A percentile compares a stretch with the other conserved stretches of the same genome.
These are phyloP conservation scores for Physocladia obscura DNA, from an alignment of 192 early-diverging fungal species.

Conservation along the genomic window DNA sequence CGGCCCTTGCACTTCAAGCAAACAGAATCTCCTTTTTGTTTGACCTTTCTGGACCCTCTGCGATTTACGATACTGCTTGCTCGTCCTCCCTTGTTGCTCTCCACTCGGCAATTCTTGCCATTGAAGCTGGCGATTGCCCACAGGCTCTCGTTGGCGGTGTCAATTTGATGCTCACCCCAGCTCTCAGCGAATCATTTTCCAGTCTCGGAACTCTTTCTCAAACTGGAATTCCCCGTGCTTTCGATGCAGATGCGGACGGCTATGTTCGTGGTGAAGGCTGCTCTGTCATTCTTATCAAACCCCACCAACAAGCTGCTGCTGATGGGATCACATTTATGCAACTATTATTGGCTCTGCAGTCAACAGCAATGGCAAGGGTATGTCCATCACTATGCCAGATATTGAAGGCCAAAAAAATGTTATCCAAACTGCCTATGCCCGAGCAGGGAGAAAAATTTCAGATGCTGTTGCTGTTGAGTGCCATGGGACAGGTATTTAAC, in stretches of 20 bases:
- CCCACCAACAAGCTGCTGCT: constrained; percentile 26
- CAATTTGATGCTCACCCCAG: constrained; percentile 18
- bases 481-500: constrained; percentile 39
- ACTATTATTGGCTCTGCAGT: constrained; percentile 31
- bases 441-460: constrained; percentile 15
- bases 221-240: constrained; percentile 31
- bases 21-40: constrained; percentile 37
- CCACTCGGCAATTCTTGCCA: constrained; percentile 32
- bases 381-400: constrained; percentile 39
- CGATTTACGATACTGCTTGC: constrained; percentile 37
- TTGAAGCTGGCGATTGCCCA: constrained; percentile 32
- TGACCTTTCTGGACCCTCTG: constrained; percentile 29
- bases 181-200: constrained; percentile 19
- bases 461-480: constrained; percentile 37
- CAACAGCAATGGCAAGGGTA: constrained; percentile 37
- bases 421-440: constrained; percentile 25
- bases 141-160: constrained; percentile 37
- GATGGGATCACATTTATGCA: constrained; percentile 38
- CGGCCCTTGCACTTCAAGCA: constrained; percentile 16
- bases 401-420: constrained; percentile 17
- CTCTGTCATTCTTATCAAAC: constrained; percentile 34
- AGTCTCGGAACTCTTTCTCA: constrained; percentile 34
- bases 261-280: constrained; percentile 42
- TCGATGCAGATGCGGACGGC: constrained; percentile 40
- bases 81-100: constrained; percentile 33